phyloP scores from a whole-genome alignment of 1,139 yeast species.

The Blastobotrys raffinosifermentans region DNA sequence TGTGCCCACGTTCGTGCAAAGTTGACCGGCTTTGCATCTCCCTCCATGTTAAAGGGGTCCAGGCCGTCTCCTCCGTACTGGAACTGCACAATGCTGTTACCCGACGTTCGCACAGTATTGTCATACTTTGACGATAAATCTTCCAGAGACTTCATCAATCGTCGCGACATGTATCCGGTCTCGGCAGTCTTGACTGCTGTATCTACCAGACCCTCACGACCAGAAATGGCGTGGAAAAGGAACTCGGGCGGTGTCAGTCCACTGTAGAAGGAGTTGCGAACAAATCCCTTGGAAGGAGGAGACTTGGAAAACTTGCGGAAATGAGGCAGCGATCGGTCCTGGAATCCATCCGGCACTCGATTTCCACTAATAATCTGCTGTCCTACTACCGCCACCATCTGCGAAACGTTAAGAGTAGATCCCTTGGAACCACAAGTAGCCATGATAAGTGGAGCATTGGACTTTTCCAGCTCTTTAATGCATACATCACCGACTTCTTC shows the following conservation, averaged over 20 bases:
- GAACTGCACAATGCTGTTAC: slow-evolving; percentile 95
- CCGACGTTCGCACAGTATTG: slow-evolving; percentile 88
- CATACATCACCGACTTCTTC: slow-evolving; percentile 99
- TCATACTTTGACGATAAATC: slow-evolving; percentile 93
- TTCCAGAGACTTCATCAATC: slow-evolving; percentile 96
- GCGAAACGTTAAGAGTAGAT: slow-evolving; percentile 94
- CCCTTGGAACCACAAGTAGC: slow-evolving; percentile 99
- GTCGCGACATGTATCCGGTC: slow-evolving; percentile 98
- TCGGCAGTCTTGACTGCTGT: slow-evolving; percentile 99
- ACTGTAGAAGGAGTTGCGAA: slow-evolving; percentile 87
- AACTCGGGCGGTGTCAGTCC: slow-evolving; percentile 97
- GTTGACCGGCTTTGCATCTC: slow-evolving; percentile 95
- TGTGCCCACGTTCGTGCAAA: slow-evolving; percentile 95
- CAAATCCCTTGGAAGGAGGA: slow-evolving; percentile 97
- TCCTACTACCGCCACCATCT: slow-evolving; percentile 99
- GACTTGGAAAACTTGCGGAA: slow-evolving; percentile 93
- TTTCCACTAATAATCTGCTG: slow-evolving; percentile 98
- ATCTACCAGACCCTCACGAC: slow-evolving; percentile 99
- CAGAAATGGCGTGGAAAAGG: slow-evolving; percentile 96
- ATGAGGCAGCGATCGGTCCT: slow-evolving; percentile 96
- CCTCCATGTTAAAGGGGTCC: slow-evolving; percentile 99
- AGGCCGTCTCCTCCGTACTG: slow-evolving; percentile 98
- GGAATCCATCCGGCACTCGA: slow-evolving; percentile 99
- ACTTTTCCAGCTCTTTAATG: slow-evolving; percentile 79
- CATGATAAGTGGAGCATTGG: slow-evolving; percentile 97